Percentiles rank a stretch among this genome's conserved stretches.
phyloP scores from a whole-genome alignment of 1,284 basidiomycete genomes.

The Ceratorhiza oryzae-sativae region DNA sequence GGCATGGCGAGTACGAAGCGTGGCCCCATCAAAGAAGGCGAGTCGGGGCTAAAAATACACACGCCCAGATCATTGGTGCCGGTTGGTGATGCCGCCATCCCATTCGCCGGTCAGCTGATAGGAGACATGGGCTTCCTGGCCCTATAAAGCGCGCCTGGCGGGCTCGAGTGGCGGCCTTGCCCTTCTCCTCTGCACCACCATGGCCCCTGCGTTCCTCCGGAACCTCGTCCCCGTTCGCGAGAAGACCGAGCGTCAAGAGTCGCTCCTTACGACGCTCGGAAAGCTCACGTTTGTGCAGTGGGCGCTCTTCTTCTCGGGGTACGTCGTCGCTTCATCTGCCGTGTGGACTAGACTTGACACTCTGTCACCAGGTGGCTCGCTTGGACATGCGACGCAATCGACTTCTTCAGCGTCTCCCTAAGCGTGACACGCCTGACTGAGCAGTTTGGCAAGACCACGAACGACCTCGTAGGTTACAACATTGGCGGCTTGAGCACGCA shows the following conservation, averaged over 20 bases:
- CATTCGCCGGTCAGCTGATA: neutral
- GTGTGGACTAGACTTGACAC: slow-evolving; percentile 33
- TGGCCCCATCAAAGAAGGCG: neutral
- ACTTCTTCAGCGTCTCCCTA: slow-evolving; percentile 86
- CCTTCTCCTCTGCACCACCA: slow-evolving; percentile 43
- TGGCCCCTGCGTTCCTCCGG: slow-evolving; percentile 59
- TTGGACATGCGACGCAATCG: slow-evolving; percentile 80
- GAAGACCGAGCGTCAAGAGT: slow-evolving; percentile 47
- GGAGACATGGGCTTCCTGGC: neutral
- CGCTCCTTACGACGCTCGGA: slow-evolving; percentile 53
- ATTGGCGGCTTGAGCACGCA: neutral
- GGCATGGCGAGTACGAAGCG: neutral
- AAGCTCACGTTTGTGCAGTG: slow-evolving; percentile 58
- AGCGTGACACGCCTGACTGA: slow-evolving; percentile 63
- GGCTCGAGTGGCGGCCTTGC: neutral
- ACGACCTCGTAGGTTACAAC: slow-evolving; percentile 61
- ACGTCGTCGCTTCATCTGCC: slow-evolving; percentile 41
- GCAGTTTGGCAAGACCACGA: slow-evolving; percentile 60
- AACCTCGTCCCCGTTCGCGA: slow-evolving; percentile 63
- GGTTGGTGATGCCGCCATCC: too few species aligned
- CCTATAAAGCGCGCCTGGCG: slow-evolving; percentile 3
- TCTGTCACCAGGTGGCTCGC: slow-evolving; percentile 66
- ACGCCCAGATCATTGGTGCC: slow-evolving; percentile 1
- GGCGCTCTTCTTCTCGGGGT: slow-evolving; percentile 59
- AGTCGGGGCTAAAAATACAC: slow-evolving; percentile 3